Evolutionary conservation across 441 rosid genomes (phyloP).

Genomic region (Eutrema salsugineum): DNA sequence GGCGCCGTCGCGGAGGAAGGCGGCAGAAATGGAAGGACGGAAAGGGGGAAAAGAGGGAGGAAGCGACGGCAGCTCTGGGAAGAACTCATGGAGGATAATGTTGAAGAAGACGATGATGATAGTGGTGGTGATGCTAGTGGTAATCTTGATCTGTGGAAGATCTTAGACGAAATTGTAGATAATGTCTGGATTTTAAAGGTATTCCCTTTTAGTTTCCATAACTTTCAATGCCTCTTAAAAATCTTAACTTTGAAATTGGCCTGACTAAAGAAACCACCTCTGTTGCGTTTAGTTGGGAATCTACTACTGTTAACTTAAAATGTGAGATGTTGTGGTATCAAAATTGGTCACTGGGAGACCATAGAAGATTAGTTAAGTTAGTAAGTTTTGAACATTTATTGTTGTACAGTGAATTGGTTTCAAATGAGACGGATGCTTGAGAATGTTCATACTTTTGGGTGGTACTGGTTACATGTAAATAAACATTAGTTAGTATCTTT

Average conservation of each 20-base stretch:
- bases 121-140: neutral
- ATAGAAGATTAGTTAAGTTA: neutral
- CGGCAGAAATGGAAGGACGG: neutral
- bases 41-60: slow-evolving; percentile 20
- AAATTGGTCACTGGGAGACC: neutral
- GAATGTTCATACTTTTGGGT: neutral
- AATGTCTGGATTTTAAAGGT: slow-evolving; percentile 76
- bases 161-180: slow-evolving; percentile 54
- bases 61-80: slow-evolving; percentile 29
- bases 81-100: slow-evolving; percentile 26
- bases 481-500: neutral
- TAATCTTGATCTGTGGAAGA: slow-evolving; percentile 27
- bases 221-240: neutral
- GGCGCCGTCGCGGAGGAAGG: slow-evolving; percentile 16
- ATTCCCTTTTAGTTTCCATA: neutral
- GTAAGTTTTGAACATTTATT: neutral
- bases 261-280: neutral
- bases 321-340: neutral
- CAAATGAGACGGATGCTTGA: neutral
- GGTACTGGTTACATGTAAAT: neutral
- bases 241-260: neutral
- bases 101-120: slow-evolving; percentile 25
- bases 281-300: neutral
- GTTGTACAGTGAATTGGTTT: neutral
- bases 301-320: neutral